phyloP scores from a whole-genome alignment of 768 basidiomycete species.

The Rhizopogon sp. region DNA sequence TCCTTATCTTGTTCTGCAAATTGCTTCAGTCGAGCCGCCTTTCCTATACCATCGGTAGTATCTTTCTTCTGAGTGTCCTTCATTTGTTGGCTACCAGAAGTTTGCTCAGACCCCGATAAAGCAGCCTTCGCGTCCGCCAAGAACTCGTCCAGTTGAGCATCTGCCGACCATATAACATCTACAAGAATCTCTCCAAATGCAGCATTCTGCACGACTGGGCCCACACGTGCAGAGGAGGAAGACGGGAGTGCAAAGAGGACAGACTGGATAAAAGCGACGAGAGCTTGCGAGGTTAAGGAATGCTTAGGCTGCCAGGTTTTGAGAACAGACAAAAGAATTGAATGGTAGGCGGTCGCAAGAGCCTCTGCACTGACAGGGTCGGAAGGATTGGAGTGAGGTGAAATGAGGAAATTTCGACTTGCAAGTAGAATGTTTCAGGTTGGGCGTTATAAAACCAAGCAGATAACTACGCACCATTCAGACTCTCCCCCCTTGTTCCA shows the following conservation, averaged over 20 bases:
- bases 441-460: constrained; percentile 12
- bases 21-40: constrained; percentile 44
- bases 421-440: constrained; percentile 11
- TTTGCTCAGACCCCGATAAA: constrained; percentile 27
- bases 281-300: constrained; percentile 41
- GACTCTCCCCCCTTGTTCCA: constrained; percentile 60
- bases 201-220: constrained; percentile 34
- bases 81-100: constrained; percentile 22
- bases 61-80: constrained; percentile 16
- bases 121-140: constrained; percentile 47
- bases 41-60: not conserved
- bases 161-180: constrained; percentile 79
- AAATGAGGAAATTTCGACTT: constrained; percentile 59
- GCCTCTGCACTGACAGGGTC: constrained; percentile 49
- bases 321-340: constrained; percentile 57
- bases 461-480: constrained; percentile 46
- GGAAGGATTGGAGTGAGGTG: constrained; percentile 54
- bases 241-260: constrained; percentile 59
- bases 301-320: constrained; percentile 48
- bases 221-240: constrained; percentile 48
- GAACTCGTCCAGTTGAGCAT: constrained; percentile 71
- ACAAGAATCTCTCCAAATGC: constrained; percentile 67
- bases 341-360: constrained; percentile 65
- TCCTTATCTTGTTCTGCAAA: constrained; percentile 61
- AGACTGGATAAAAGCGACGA: constrained; percentile 62